Base-by-base conservation (phyloP, 257 asterid species). In the Gynochthodes officinalis region DNA sequence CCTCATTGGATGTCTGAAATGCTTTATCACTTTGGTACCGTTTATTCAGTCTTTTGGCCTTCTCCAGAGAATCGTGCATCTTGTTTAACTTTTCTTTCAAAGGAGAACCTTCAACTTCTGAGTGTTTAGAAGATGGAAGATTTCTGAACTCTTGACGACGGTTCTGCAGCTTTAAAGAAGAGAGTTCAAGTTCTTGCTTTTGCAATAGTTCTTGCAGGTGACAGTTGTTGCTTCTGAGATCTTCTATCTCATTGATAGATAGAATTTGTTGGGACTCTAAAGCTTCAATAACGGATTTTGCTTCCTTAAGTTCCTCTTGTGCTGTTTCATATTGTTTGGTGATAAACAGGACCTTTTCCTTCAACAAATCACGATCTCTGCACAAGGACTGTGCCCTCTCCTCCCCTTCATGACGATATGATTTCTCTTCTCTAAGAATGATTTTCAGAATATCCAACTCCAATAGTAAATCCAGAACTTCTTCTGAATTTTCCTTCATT, bases 51-150 rank as follows among this genome's bases (percentile, higher is more conserved):
- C 76, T 82, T 86, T 82, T 91, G 59, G 96, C 96, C 84, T 84
- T 94, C 80, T 88, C 97, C 70, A 94, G 93, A 75, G 97, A 94
- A 74, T 73, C 85, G 28, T 94, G 93, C 96, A 91, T 88, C 86
- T 84, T 89, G 82, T 79, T 90, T 78, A 92, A 78, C 88, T 87
- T 95, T 48, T 85, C 86, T 80, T 89, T 91, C 72, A 95, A 73
- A 48, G 83, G 81, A 77, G 91, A 87, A 77, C 76, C 88, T 61
- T 77, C 80, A 59, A 63, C 77, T 73, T 88, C 88, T 7, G 76
- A 53, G 75, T 69, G 53, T 74, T 79, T 80, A 49, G 33, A 65
- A 27, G 70, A 69, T 50, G 90, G 75, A 78, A 85, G 75, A 75
- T 81, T 85, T 82, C 83, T 79, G 48, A 69, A 62, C 79, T 80